Conservation (phyloP, 78 protist species). For the Dictyostelium capitatum region DNA sequence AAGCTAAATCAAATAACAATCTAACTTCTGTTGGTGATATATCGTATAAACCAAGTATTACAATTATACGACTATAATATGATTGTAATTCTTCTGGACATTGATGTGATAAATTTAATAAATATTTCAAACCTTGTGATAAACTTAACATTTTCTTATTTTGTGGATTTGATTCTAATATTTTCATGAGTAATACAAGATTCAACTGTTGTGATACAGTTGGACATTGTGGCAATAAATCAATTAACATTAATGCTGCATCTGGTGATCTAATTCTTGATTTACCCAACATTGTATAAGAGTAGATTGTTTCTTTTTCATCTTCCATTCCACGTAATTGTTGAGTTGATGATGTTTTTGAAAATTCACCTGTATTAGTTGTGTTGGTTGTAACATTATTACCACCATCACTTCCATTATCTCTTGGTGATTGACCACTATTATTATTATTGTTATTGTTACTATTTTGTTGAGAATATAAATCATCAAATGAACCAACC, state of each 20-base stretch:
- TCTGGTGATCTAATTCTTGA: conserved; percentile 56
- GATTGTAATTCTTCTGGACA: conserved; percentile 75
- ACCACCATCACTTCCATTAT: background rate
- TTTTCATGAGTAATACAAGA: conserved; percentile 55
- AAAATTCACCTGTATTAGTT: background rate
- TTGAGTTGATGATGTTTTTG: conserved; percentile 25
- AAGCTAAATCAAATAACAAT: conserved; percentile 59
- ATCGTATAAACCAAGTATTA: conserved; percentile 75
- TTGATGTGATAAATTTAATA: conserved; percentile 61
- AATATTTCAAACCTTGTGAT: conserved; percentile 68
- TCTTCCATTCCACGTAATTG: conserved; percentile 42
- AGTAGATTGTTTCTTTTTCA: conserved; percentile 66
- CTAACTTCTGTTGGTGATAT: conserved; percentile 64
- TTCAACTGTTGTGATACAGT: conserved; percentile 38
- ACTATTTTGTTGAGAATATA: conserved; percentile 27
- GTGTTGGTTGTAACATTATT: background rate
- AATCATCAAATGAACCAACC: conserved; percentile 78
- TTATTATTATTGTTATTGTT: no score
- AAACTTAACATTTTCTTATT: conserved; percentile 72
- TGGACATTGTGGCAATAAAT: conserved; percentile 66
- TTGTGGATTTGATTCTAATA: conserved; percentile 70
- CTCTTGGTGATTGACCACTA: conserved; percentile 22
- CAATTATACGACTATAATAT: conserved; percentile 63
- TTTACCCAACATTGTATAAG: conserved; percentile 66
- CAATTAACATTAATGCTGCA: conserved; percentile 73